Base-by-base conservation (phyloP, 139 green algal species). In the Tetraselmis striata region DNA sequence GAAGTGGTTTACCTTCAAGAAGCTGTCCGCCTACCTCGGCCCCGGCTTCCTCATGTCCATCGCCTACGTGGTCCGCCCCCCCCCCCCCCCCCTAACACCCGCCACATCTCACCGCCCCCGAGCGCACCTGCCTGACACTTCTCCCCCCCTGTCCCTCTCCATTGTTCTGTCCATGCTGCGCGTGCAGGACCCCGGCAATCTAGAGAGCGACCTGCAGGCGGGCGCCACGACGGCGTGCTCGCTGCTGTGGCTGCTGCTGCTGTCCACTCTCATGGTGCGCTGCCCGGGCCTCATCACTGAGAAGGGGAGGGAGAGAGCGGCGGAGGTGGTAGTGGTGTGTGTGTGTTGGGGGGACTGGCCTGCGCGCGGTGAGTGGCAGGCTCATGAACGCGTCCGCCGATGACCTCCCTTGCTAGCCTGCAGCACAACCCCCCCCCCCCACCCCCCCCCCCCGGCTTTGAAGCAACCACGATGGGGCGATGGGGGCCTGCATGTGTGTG, bases 11-110 rank as follows among this genome's bases (percentile, higher is more conserved):
- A 86, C 67, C 1, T 88, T 78, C 78, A 75, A 83, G 22, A 88
- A 88, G 82, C 80, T 94, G 2, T 87, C 77, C 82, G 58, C 30
- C 23, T 95, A 92, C 80, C 82, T 83, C 1, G 92, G 92, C 0
- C 92, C 92, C 28, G 92, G 92, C 26, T 94, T 97, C 29, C 85
- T 98, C 0, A 96, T 98, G 92, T 93, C 85, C 30, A 97, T 96
- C 32, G 95, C 92, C 0, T 98, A 97, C 80, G 84, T 97, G 67
- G 90, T 92, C 59, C 81, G 89, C 75, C 2, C 30, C 26, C 2
- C 31, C 58, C 2, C 2, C 25, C 22, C 30, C 22, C 2, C 59
- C 58, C 24, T 79, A 11, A 29, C 27, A 24, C 28, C 32, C 67
- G 28, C 59, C 1, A 0, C 22, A 59, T 23, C 23, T 59, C 75